Evolutionary conservation across 805 yeast species (phyloP).

Genomic region (Metschnikowia koreensis): DNA sequence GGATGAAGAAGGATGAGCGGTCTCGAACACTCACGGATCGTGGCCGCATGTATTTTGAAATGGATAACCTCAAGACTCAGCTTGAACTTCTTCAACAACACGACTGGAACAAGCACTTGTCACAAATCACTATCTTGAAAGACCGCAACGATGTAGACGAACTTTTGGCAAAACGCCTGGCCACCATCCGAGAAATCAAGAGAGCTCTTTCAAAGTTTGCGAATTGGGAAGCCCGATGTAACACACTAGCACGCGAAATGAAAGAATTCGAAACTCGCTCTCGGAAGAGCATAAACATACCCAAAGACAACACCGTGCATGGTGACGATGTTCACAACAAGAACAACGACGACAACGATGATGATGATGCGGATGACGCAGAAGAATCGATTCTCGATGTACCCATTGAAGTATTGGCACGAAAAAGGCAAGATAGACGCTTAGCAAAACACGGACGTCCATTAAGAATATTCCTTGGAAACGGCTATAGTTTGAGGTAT

Average conservation of each 20-base stretch:
- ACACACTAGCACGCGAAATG: constrained; percentile 25
- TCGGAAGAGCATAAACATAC: constrained; percentile 3
- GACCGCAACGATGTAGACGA: constrained; percentile 51
- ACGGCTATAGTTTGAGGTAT: constrained; percentile 14
- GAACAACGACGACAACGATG: neutral
- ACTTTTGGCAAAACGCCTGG: constrained; percentile 45
- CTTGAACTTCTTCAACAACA: constrained; percentile 37
- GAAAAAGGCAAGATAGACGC: constrained; percentile 22
- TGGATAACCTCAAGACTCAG: constrained; percentile 51
- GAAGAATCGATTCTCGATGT: constrained; percentile 18
- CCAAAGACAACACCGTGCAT: neutral
- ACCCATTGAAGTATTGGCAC: constrained; percentile 24
- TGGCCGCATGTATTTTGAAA: constrained; percentile 52
- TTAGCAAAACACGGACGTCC: constrained; percentile 11
- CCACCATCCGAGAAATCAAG: constrained; percentile 50
- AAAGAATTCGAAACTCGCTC: constrained; percentile 10
- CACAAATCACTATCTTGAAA: constrained; percentile 48
- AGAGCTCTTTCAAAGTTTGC: constrained; percentile 37
- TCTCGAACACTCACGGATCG: constrained; percentile 56
- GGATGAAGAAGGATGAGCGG: constrained; percentile 64
- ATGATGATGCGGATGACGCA: constrained; percentile 25
- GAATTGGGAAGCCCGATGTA: constrained; percentile 37
- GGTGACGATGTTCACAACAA: no score
- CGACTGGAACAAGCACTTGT: constrained; percentile 49
- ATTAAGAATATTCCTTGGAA: constrained; percentile 12